These are phyloP conservation scores for Rubus parviflorus DNA, from an alignment of 306 rosid genomes.

Conservation along the genomic window DNA sequence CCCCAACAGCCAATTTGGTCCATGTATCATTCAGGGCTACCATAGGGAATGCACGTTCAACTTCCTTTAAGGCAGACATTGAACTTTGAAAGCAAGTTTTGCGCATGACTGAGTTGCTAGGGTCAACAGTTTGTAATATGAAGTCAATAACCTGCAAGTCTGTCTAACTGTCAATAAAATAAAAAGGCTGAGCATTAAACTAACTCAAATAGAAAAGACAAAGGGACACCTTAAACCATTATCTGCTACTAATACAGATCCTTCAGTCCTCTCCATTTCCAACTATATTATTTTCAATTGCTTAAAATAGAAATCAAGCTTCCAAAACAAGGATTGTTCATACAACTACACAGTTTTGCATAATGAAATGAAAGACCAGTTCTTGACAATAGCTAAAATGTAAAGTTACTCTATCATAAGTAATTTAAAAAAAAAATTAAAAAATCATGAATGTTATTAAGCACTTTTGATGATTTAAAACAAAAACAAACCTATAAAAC, in stretches of 20 bases:
- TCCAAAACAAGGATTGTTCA: slow-evolving; percentile 14
- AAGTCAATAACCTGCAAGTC: slow-evolving; percentile 82
- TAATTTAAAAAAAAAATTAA: no score
- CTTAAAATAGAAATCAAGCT: slow-evolving; percentile 7
- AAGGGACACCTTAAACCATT: slow-evolving; percentile 1
- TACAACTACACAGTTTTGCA: slow-evolving; percentile 6
- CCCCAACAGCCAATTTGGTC: slow-evolving; percentile 95
- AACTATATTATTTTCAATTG: not conserved
- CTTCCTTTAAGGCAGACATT: slow-evolving; percentile 83
- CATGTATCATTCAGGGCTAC: slow-evolving; percentile 84
- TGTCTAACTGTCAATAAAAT: slow-evolving; percentile 51
- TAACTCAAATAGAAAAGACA: not conserved
- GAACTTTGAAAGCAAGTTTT: slow-evolving; percentile 86
- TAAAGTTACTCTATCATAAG: no score
- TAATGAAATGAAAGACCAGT: not conserved
- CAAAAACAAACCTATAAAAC: not conserved
- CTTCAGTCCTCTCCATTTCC: slow-evolving; percentile 14
- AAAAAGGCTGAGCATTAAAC: slow-evolving; percentile 3
- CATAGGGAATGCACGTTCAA: slow-evolving; percentile 85
- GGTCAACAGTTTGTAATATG: slow-evolving; percentile 89
- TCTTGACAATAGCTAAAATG: not conserved
- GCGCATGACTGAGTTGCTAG: slow-evolving; percentile 94
- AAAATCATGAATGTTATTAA: not conserved
- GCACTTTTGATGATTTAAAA: not conserved
- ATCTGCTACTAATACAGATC: not conserved